Base-by-base conservation (phyloP, 257 asterid species). In the Solanum sejunctum region DNA sequence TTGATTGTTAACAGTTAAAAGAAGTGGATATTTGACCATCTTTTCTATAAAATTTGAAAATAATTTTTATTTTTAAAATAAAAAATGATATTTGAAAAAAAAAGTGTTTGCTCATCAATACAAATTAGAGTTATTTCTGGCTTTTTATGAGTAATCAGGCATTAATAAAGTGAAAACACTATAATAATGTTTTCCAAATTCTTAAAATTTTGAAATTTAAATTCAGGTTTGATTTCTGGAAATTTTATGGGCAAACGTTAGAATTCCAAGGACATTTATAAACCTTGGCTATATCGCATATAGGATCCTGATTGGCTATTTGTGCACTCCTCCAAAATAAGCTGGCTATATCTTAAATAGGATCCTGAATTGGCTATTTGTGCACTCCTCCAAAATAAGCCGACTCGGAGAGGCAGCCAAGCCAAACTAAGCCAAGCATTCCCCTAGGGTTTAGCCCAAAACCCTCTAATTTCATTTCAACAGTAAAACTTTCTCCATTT, bases 361-460 rank as follows among this genome's bases (percentile, higher is more conserved):
- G 20, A 32, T 32, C 21, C 75, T 67, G 21, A 67, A 28, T 15
- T 32, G 49, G 75, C 49, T 67, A 67, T 32, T 4, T 67, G 4
- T 67, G 75, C 75, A 67, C 49, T 8, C 39, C 70, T 12, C 71
- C 71, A 63, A 63, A 63, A 16, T 63, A 23, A 63, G 71, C 71
- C 71, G 20, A 63, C 71, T 23, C 69, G 39, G 9, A 21, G 8
- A 36, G 4, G 36, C 67, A 61, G 47, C 73, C 12, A 66, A 66
- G 79, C 58, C 57, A 73, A 63, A 28, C 32, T 28, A 28, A 32
- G 36, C 36, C 57, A 73, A 63, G 20, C 52, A 8, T 36, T 55
- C 36, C 10, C 17, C 82, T 72, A 39, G 86, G 88, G 88, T 84
- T 87, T 85, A 67, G 28, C 47, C 71, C 64, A 83, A 67, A 83